Evolutionary conservation across 768 basidiomycete species (phyloP).

Genomic region (Panellus pusillus): DNA sequence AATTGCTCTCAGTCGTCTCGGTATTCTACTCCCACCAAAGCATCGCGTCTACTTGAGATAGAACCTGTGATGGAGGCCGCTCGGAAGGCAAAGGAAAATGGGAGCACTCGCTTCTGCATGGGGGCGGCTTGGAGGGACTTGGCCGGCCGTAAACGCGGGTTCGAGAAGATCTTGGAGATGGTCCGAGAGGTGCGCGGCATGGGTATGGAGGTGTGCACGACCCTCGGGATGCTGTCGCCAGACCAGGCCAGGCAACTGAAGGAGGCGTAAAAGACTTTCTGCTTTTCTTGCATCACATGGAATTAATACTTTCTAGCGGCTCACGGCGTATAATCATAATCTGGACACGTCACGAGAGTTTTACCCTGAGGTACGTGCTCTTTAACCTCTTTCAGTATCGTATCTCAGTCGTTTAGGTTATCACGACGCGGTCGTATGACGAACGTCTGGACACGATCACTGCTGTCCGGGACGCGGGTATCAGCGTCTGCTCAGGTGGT

Average conservation of each 20-base stretch:
- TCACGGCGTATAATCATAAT: conserved; percentile 99
- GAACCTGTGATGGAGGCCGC: conserved; percentile 94
- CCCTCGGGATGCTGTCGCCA: conserved; percentile 93
- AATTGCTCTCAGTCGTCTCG: conserved; percentile 98
- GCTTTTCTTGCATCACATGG: not conserved
- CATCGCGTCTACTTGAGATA: conserved; percentile 81
- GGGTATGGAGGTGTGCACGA: conserved; percentile 99
- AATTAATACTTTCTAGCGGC: conserved; percentile 45
- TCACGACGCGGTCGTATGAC: conserved; percentile 92
- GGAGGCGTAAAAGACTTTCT: conserved; percentile 67
- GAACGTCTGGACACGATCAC: conserved; percentile 88
- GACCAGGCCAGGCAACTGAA: conserved; percentile 92
- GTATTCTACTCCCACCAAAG: conserved; percentile 86
- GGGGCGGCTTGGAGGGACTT: conserved; percentile 98
- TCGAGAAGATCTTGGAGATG: conserved; percentile 92
- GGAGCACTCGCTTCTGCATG: conserved; percentile 98
- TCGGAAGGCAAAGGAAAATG: conserved; percentile 91
- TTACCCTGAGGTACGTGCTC: conserved; percentile 74
- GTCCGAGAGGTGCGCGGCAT: conserved; percentile 87
- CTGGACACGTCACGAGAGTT: conserved; percentile 97
- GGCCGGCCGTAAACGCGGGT: conserved; percentile 88
- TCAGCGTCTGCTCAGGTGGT: conserved; percentile 96
- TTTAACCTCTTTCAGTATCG: not conserved
- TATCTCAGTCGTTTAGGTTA: conserved; percentile 57
- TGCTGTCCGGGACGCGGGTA: conserved; percentile 91